These are phyloP conservation scores for Mitosporidium daphniae DNA, from an alignment of 371 early-diverging fungal species.

Conservation along the genomic window DNA sequence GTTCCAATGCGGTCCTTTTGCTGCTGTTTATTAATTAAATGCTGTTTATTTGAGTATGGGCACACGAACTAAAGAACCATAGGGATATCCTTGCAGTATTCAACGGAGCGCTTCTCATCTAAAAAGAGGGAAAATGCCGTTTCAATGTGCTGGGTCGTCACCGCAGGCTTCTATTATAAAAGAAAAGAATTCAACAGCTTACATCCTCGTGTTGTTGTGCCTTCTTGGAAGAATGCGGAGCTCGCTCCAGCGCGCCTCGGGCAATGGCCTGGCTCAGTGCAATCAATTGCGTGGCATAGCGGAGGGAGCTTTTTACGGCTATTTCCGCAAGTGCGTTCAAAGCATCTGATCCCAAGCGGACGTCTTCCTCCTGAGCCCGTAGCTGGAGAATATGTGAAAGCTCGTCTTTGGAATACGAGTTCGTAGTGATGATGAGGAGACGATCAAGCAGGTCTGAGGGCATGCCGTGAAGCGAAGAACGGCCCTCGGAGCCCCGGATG, in stretches of 20 bases:
- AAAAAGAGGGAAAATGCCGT: conserved; percentile 61
- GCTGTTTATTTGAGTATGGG: too few species aligned
- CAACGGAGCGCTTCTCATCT: conserved; percentile 75
- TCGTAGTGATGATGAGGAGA: conserved; percentile 50
- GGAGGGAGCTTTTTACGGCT: conserved; percentile 52
- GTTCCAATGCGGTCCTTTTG: too few species aligned
- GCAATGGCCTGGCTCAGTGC: too few species aligned
- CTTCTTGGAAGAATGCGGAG: too few species aligned
- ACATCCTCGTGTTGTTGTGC: too few species aligned
- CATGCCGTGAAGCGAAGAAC: conserved; percentile 67
- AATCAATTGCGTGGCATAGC: conserved; percentile 83
- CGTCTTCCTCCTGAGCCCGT: conserved; percentile 66
- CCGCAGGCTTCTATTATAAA: conserved; percentile 22
- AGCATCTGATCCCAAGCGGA: conserved; percentile 66
- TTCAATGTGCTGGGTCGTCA: conserved; percentile 56
- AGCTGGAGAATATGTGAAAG: conserved; percentile 51
- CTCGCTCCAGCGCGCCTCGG: too few species aligned
- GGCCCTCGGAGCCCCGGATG: conserved; percentile 69
- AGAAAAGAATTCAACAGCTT: too few species aligned
- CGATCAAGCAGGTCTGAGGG: conserved; percentile 86
- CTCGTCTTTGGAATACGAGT: conserved; percentile 43
- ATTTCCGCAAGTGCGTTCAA: conserved; percentile 47
- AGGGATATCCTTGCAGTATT: too few species aligned
- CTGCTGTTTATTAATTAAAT: too few species aligned
- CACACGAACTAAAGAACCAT: too few species aligned